Conservation (phyloP, 1,139 yeast species). For the Ogataea hybrid region DNA sequence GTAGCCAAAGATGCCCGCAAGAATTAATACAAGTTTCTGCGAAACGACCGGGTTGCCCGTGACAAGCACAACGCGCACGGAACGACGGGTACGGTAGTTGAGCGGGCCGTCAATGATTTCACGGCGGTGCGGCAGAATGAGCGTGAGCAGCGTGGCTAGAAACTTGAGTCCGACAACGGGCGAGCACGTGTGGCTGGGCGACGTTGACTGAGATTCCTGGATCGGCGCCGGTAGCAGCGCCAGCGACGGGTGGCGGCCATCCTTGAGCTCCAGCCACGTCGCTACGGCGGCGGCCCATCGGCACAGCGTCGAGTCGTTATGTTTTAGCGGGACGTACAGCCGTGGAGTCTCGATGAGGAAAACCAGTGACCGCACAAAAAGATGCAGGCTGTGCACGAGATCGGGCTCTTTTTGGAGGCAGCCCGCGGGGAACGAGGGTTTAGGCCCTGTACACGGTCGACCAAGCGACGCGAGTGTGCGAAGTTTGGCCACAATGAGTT, state of each 20-base stretch:
- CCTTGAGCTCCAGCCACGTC: slow-evolving; percentile 56
- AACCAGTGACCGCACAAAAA: slow-evolving; percentile 40
- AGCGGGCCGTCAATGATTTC: slow-evolving; percentile 39
- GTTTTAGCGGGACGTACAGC: slow-evolving; percentile 34
- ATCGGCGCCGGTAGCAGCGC: slow-evolving; percentile 5
- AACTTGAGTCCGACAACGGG: slow-evolving; percentile 33
- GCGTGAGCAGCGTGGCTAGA: slow-evolving; percentile 46
- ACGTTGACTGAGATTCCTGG: slow-evolving; percentile 9
- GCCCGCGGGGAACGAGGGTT: slow-evolving; percentile 34
- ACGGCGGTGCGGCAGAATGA: slow-evolving; percentile 41
- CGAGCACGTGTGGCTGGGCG: not conserved
- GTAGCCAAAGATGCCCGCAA: slow-evolving; percentile 46
- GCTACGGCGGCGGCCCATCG: slow-evolving; percentile 54
- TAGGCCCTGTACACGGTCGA: slow-evolving; percentile 6
- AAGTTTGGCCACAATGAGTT: slow-evolving; percentile 38
- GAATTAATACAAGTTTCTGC: slow-evolving; percentile 49
- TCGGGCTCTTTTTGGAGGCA: slow-evolving; percentile 45
- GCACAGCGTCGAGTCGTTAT: slow-evolving; percentile 34
- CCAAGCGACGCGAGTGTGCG: slow-evolving; percentile 27
- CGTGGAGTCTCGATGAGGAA: slow-evolving; percentile 47
- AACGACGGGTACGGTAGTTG: slow-evolving; percentile 31
- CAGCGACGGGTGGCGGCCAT: slow-evolving; percentile 34
- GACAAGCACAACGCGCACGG: slow-evolving; percentile 47
- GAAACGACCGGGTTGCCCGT: slow-evolving; percentile 60
- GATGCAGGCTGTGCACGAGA: slow-evolving; percentile 36